Evolutionary conservation across 768 basidiomycete species (phyloP), one percentile per base, ranked within the genome.

Genomic region (Mrakia gelida): DNA sequence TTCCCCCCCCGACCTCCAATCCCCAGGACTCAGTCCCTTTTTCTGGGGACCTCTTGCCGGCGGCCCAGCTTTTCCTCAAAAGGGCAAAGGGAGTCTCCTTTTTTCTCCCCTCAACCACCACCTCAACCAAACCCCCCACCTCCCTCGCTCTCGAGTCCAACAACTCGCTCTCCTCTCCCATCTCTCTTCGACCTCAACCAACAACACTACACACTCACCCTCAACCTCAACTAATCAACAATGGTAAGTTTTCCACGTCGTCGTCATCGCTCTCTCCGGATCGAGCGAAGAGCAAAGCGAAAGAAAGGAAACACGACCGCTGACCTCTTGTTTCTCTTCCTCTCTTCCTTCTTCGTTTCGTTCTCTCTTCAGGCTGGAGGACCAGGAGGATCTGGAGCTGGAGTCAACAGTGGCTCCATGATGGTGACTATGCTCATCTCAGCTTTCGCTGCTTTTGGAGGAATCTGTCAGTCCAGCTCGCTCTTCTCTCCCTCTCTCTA

Each of bases 341-440:
- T 52, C 49, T 13, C 49, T 52, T 49, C 45, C 9, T 49, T 15
- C 45, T n/a, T n/a, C n/a, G n/a, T n/a, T n/a, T n/a, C n/a, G n/a
- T n/a, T n/a, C 18, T 21, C 49, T 7, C 30, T 45, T 30, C 77
- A 73, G 71, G 71, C 56, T 32, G 77, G 77, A 74, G 77, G 77
- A 74, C 77, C 77, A n/a, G 63, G 45, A 65, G 77, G 77, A 54
- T 70, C 77, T n/a, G 77, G 77, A 16, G 49, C 61, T 15, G 77
- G 78, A 32, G 75, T 79, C 73, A 30, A 63, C 56, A n/a, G 62
- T 10, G 67, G 67, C 26, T 34, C 23, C 16, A 70, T 75, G 28
- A 38, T 30, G 8, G 81, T 87, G 76, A 87, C 87, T 49, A 91
- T 92, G 82, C 89, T 93, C 49, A 93, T 92, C 8, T 92, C 52